Percentiles rank a stretch among this genome's conserved stretches.
These are phyloP conservation scores for Gentiana macrophylla DNA, from an alignment of 257 asterid genomes.

Conservation along the genomic window DNA sequence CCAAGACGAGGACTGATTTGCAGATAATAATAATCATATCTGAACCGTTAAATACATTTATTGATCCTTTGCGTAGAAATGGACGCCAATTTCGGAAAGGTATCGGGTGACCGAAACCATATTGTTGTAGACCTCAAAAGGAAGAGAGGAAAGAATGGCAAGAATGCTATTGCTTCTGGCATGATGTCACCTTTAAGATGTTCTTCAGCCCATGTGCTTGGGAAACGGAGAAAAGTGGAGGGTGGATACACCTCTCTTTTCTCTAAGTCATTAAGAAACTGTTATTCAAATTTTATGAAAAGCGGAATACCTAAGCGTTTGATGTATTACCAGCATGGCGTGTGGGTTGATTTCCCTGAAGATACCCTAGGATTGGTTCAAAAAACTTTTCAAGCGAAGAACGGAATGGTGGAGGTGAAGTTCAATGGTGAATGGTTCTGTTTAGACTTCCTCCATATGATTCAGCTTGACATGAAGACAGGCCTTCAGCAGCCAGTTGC, in stretches of 20 bases:
- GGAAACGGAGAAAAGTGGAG: conserved; percentile 52
- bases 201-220: conserved; percentile 21
- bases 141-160: conserved; percentile 31
- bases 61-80: conserved; percentile 43
- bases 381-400: conserved; percentile 46
- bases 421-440: conserved; percentile 30
- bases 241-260: conserved; percentile 16
- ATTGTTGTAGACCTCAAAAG: conserved; percentile 53
- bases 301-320: conserved; percentile 53
- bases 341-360: conserved; percentile 70
- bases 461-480: conserved; percentile 46
- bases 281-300: conserved; percentile 48
- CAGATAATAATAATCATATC: conserved; percentile 18
- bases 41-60: conserved; percentile 32
- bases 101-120: conserved; percentile 51
- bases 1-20: conserved; percentile 20
- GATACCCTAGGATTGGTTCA: conserved; percentile 42
- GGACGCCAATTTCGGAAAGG: conserved; percentile 65
- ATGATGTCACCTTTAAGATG: conserved; percentile 29
- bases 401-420: conserved; percentile 45
- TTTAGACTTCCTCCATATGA: conserved; percentile 73
- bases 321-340: conserved; percentile 55
- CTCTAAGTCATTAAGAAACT: conserved; percentile 31
- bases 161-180: conserved; percentile 20
- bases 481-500: conserved; percentile 64